These are phyloP conservation scores for Staphylotrichum longicolle DNA, from an alignment of 495 filamentous ascomycete species.

Conservation along the genomic window DNA sequence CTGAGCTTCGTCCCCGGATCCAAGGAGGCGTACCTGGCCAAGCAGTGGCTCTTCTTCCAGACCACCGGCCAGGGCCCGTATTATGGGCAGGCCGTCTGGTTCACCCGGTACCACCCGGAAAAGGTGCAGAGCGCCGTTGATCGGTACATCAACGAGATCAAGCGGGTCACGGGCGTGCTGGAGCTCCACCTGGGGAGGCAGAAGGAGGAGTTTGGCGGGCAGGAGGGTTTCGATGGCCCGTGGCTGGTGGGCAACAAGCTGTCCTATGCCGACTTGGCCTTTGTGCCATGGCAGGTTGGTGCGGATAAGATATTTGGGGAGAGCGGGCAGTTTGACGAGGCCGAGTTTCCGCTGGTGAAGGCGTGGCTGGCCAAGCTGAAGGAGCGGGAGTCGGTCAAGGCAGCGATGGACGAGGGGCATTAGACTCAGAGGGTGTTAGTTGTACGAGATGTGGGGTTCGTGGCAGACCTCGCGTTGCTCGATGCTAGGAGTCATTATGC, in stretches of 20 bases:
- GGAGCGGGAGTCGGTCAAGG: slow-evolving; percentile 2
- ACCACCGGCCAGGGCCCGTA: slow-evolving; percentile 68
- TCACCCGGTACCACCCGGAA: slow-evolving; percentile 55
- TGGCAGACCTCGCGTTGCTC: too few species aligned
- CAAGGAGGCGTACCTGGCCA: slow-evolving; percentile 50
- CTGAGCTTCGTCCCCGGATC: slow-evolving; percentile 54
- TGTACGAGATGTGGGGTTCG: too few species aligned
- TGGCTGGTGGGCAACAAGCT: slow-evolving; percentile 58
- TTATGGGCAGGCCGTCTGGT: slow-evolving; percentile 55
- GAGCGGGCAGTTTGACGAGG: slow-evolving; percentile 13
- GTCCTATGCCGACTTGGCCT: slow-evolving; percentile 60
- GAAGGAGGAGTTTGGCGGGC: slow-evolving; percentile 25
- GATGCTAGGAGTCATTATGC: too few species aligned
- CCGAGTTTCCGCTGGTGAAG: slow-evolving; percentile 35
- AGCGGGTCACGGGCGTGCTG: slow-evolving; percentile 59
- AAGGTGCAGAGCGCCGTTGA: slow-evolving; percentile 56
- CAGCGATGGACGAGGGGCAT: not conserved
- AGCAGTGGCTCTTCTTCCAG: slow-evolving; percentile 70
- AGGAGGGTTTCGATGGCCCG: slow-evolving; percentile 32
- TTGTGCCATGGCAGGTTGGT: slow-evolving; percentile 53
- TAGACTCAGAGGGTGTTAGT: not conserved
- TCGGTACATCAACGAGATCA: slow-evolving; percentile 60
- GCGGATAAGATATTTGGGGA: slow-evolving; percentile 21
- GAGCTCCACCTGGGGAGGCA: slow-evolving; percentile 50
- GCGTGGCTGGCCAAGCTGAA: slow-evolving; percentile 40